phyloP scores from a whole-genome alignment of 257 asterid genomes.

The Ilex aquifolium region DNA sequence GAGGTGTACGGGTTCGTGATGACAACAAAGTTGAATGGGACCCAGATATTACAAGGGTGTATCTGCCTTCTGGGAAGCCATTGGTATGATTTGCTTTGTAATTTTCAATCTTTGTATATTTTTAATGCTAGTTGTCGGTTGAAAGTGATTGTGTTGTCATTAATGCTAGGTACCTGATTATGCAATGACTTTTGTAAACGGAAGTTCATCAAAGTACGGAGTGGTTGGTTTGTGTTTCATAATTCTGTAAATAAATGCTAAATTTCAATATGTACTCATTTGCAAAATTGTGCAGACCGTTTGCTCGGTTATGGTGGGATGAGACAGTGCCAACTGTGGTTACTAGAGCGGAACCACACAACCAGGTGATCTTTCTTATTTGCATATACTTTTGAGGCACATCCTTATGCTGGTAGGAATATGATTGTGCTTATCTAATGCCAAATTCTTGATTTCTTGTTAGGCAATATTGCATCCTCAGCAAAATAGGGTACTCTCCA shows the following conservation, averaged over 20 bases:
- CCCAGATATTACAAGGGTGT: conserved; percentile 34
- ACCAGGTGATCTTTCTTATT: conserved; percentile 38
- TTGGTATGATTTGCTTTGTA: conserved; percentile 43
- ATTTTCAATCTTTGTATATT: not conserved
- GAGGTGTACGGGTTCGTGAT: conserved; percentile 53
- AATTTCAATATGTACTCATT: not conserved
- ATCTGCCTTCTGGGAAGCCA: conserved; percentile 68
- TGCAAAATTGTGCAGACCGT: conserved; percentile 49
- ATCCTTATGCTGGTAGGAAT: too few relatives aligned
- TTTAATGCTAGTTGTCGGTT: not conserved
- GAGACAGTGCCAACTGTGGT: conserved; percentile 84
- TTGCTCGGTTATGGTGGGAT: conserved; percentile 93
- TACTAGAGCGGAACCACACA: conserved; percentile 89
- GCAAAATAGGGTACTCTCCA: conserved; percentile 72
- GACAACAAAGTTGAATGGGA: conserved; percentile 72
- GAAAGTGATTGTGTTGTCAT: not conserved
- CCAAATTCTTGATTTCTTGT: not conserved
- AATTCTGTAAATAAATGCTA: too few relatives aligned
- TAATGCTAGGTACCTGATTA: conserved; percentile 73
- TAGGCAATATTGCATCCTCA: conserved; percentile 62
- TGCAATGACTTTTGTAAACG: conserved; percentile 53
- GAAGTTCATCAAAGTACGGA: conserved; percentile 62
- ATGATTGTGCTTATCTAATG: too few relatives aligned
- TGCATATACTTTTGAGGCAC: not conserved
- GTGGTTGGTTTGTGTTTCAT: not conserved